Conservation (phyloP, 495 filamentous ascomycete species). For the Chaetomium tenue region DNA sequence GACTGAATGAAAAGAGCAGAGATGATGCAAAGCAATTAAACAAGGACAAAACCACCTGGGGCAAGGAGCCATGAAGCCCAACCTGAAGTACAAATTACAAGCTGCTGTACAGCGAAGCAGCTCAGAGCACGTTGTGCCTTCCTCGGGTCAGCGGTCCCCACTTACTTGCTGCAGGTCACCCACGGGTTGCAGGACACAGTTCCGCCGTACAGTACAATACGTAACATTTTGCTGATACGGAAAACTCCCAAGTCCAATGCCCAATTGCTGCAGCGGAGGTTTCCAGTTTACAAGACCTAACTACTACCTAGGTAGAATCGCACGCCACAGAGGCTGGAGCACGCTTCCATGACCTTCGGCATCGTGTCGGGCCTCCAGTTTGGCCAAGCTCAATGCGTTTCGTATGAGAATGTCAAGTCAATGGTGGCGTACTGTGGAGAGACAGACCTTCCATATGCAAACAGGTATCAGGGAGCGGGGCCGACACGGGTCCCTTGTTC, state of each 20-base stretch:
- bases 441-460: too few relatives aligned
- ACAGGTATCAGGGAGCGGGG: too few relatives aligned
- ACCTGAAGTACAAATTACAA: too few relatives aligned
- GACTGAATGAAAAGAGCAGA: neutral
- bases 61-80: too few relatives aligned
- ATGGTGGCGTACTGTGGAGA: neutral
- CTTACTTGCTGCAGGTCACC: constrained; percentile 1
- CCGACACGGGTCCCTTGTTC: too few relatives aligned
- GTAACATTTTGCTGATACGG: too few relatives aligned
- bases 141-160: constrained; percentile 3
- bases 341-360: neutral
- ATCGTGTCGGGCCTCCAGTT: neutral
- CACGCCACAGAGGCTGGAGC: neutral
- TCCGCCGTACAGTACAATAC: too few relatives aligned
- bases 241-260: too few relatives aligned
- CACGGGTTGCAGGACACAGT: neutral
- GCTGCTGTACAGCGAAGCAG: neutral
- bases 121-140: neutral
- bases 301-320: neutral
- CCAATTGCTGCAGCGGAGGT: too few relatives aligned
- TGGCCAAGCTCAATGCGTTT: neutral
- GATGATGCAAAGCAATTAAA: neutral
- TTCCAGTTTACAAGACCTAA: too few relatives aligned
- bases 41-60: too few relatives aligned
- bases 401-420: neutral